phyloP scores from a whole-genome alignment of 768 basidiomycete species.

The Russula emetica region DNA sequence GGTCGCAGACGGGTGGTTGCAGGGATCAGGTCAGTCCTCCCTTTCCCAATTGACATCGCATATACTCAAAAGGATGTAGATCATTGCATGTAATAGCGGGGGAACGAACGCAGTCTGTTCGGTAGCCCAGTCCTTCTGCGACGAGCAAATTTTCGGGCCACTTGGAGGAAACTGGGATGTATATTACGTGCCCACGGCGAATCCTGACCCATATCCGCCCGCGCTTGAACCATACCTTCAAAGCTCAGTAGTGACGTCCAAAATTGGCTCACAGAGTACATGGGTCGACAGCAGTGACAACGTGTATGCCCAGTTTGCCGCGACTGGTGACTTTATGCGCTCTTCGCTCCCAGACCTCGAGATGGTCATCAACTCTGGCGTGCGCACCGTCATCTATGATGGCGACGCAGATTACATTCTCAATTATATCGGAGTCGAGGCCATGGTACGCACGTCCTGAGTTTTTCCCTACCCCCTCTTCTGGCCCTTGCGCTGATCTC shows the following conservation, averaged over 20 bases:
- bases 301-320: conserved; percentile 43
- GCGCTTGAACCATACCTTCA: conserved; percentile 35
- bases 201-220: conserved; percentile 50
- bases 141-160: conserved; percentile 40
- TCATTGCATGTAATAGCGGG: conserved; percentile 47
- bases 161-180: conserved; percentile 49
- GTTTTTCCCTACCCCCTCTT: background rate
- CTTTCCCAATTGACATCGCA: background rate
- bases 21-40: conserved; percentile 40
- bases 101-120: conserved; percentile 31
- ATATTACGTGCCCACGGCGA: conserved; percentile 45
- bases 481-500: background rate
- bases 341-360: conserved; percentile 47
- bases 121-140: conserved; percentile 54
- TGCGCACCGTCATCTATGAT: conserved; percentile 50
- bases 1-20: conserved; percentile 45
- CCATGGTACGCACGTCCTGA: conserved; percentile 40
- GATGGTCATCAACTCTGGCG: conserved; percentile 55
- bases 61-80: conserved; percentile 35
- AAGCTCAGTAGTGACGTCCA: conserved; percentile 33
- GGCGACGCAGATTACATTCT: conserved; percentile 58
- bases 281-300: conserved; percentile 41
- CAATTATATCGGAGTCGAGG: conserved; percentile 54
- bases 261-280: conserved; percentile 43
- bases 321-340: conserved; percentile 56